Percentiles rank a stretch among this genome's conserved stretches.
These are phyloP conservation scores for Fusarium sp. DNA, from an alignment of 2,329 filamentous ascomycete species.

Conservation along the genomic window DNA sequence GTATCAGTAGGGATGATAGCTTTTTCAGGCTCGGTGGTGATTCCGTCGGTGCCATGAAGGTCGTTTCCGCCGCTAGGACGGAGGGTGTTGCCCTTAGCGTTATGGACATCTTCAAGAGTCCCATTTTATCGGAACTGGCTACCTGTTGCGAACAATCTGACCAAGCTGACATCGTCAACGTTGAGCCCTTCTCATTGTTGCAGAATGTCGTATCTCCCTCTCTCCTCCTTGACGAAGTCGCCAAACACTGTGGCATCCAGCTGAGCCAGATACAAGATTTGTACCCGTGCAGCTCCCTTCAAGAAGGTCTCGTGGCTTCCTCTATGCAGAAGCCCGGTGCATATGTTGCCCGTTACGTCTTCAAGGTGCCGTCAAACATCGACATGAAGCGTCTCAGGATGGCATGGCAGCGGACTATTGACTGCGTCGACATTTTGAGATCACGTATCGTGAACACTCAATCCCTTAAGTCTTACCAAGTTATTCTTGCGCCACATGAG, in stretches of 20 bases:
- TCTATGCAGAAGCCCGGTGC: slow-evolving; percentile 35
- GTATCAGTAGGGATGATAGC: slow-evolving; percentile 46
- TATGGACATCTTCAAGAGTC: slow-evolving; percentile 27
- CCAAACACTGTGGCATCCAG: slow-evolving; percentile 19
- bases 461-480: slow-evolving; percentile 36
- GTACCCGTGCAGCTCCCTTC: slow-evolving; percentile 35
- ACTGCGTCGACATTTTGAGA: slow-evolving; percentile 40
- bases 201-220: slow-evolving; percentile 1
- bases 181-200: slow-evolving; percentile 19
- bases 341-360: slow-evolving; percentile 40
- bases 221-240: slow-evolving; percentile 18
- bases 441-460: slow-evolving; percentile 40
- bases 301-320: slow-evolving; percentile 36
- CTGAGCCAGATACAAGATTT: slow-evolving; percentile 23
- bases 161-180: accelerated
- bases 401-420: slow-evolving; percentile 40
- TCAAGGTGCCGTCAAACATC: slow-evolving; percentile 21
- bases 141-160: background rate
- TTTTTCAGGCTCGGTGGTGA: slow-evolving; percentile 60
- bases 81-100: slow-evolving; percentile 30
- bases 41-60: slow-evolving; percentile 45
- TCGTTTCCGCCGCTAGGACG: slow-evolving; percentile 33
- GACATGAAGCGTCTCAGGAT: slow-evolving; percentile 23
- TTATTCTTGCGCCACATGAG: slow-evolving; percentile 12
- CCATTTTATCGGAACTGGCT: slow-evolving; percentile 29